A percentile compares a stretch with the other conserved stretches of the same genome.
Evolutionary conservation across 78 protist species (phyloP).

Genomic region (Anaeramoeba ignava): DNA sequence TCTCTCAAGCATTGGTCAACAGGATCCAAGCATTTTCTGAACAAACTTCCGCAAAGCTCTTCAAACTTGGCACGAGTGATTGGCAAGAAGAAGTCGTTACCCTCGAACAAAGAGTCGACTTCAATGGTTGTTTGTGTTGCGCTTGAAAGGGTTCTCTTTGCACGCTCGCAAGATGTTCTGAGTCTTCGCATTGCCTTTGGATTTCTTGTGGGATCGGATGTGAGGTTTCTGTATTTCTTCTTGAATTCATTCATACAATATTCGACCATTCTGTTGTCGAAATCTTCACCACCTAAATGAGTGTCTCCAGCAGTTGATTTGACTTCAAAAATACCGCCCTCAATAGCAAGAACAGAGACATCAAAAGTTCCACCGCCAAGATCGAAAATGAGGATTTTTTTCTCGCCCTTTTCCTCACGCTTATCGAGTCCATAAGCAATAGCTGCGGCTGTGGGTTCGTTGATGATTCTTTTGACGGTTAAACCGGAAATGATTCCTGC

Average conservation of each 20-base stretch:
- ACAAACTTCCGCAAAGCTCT: slow-evolving; percentile 78
- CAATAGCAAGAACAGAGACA: slow-evolving; percentile 66
- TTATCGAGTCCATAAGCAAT: too few relatives aligned
- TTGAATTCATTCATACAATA: slow-evolving; percentile 35
- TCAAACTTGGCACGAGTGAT: slow-evolving; percentile 96
- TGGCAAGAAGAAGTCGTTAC: slow-evolving; percentile 79
- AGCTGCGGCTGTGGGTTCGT: too few relatives aligned
- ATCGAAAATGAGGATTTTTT: slow-evolving; percentile 62
- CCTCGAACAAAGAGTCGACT: slow-evolving; percentile 85
- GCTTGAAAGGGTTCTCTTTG: slow-evolving; percentile 61
- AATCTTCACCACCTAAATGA: slow-evolving; percentile 71
- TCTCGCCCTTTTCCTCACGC: slow-evolving; percentile 22
- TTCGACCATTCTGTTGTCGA: slow-evolving; percentile 51
- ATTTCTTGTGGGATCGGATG: slow-evolving; percentile 23
- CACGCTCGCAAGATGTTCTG: slow-evolving; percentile 56
- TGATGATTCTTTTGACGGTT: too few relatives aligned
- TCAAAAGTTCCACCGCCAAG: slow-evolving; percentile 78
- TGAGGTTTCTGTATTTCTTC: slow-evolving; percentile 27
- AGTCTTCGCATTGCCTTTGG: slow-evolving; percentile 45
- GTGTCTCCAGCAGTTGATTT: slow-evolving; percentile 72
- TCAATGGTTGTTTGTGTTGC: slow-evolving; percentile 74
- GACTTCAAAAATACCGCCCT: slow-evolving; percentile 63
- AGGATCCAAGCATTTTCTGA: slow-evolving; percentile 75
- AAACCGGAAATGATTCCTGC: slow-evolving; percentile 97
- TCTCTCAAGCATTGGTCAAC: slow-evolving; percentile 77